These are phyloP conservation scores for Cyclocybe cylindracea DNA, from an alignment of 768 basidiomycete species.

Conservation along the genomic window DNA sequence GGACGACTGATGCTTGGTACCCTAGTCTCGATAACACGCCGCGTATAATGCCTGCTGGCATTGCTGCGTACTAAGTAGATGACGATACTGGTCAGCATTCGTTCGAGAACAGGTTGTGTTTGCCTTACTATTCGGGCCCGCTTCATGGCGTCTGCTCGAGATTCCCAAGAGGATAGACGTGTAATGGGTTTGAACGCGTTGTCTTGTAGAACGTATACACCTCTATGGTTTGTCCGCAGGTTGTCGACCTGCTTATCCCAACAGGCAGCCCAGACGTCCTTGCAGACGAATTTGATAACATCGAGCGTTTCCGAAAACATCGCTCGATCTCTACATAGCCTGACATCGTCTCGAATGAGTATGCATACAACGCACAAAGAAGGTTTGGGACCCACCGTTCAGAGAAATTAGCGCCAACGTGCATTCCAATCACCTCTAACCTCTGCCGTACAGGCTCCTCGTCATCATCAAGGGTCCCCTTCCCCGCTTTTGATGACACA, in stretches of 20 bases:
- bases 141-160: slow-evolving; percentile 70
- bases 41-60: slow-evolving; percentile 82
- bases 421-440: slow-evolving; percentile 81
- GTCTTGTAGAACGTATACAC: slow-evolving; percentile 92
- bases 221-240: slow-evolving; percentile 91
- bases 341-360: slow-evolving; percentile 27
- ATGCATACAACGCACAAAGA: not conserved
- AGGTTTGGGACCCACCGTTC: slow-evolving; percentile 63
- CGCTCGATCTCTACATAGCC: slow-evolving; percentile 73
- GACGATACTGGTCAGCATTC: not conserved
- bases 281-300: slow-evolving; percentile 93
- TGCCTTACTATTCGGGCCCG: slow-evolving; percentile 67
- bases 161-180: slow-evolving; percentile 80
- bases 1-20: slow-evolving; percentile 68
- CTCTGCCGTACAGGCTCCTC: slow-evolving; percentile 70
- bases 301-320: slow-evolving; percentile 85
- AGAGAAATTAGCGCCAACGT: slow-evolving; percentile 84
- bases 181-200: slow-evolving; percentile 85
- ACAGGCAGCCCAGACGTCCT: slow-evolving; percentile 89
- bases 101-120: not conserved
- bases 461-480: slow-evolving; percentile 57
- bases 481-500: slow-evolving; percentile 29
- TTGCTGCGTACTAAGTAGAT: slow-evolving; percentile 66
- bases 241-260: slow-evolving; percentile 98
- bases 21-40: slow-evolving; percentile 83